Evolutionary conservation across 169 alveolate species (phyloP).

Genomic region (Cryptosporidium muris): DNA sequence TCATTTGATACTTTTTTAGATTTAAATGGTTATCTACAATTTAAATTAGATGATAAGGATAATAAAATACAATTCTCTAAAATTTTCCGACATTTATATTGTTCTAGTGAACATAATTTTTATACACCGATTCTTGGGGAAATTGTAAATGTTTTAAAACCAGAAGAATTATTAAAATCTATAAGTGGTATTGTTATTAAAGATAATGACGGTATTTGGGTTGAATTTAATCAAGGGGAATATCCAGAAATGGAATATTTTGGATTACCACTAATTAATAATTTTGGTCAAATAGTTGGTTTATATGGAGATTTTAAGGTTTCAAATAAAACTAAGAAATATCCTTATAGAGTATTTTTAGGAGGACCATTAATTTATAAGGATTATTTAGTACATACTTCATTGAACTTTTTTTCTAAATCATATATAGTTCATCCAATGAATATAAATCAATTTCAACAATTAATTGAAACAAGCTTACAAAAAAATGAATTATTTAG

Average conservation of each 20-base stretch:
- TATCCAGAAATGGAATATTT: constrained; percentile 5
- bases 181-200: constrained; percentile 16
- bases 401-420: not conserved
- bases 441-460: too few relatives aligned
- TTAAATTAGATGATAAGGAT: too few relatives aligned
- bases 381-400: not conserved
- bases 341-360: constrained; percentile 15
- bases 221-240: constrained; percentile 2
- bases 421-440: not conserved
- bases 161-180: not conserved
- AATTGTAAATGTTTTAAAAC: not conserved
- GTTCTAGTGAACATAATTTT: not conserved
- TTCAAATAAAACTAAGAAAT: not conserved
- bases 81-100: too few relatives aligned
- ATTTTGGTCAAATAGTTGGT: constrained; percentile 12
- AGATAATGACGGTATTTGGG: constrained; percentile 3
- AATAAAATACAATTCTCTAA: too few relatives aligned
- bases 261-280: constrained; percentile 50
- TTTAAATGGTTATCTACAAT: not conserved
- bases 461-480: too few relatives aligned
- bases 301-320: constrained; percentile 40
- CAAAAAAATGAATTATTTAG: too few relatives aligned
- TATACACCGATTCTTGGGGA: too few relatives aligned
- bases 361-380: constrained; percentile 1
- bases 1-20: constrained; percentile 20